A percentile compares a stretch with the other conserved stretches of the same genome.
Evolutionary conservation across 495 filamentous ascomycete genomes (phyloP).

Genomic region (Daldinia grandis): DNA sequence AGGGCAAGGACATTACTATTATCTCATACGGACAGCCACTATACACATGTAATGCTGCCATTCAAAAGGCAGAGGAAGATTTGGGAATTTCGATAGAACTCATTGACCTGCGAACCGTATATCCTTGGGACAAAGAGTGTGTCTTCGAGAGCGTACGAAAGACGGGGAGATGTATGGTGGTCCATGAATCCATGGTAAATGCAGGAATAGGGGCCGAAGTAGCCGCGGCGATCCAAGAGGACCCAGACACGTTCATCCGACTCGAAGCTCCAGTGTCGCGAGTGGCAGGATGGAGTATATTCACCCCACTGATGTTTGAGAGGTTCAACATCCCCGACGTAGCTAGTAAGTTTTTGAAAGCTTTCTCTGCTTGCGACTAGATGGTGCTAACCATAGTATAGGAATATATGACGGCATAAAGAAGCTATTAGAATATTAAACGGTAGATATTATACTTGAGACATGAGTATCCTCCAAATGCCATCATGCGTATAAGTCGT

Average conservation of each 20-base stretch:
- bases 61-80: constrained; percentile 81
- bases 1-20: constrained; percentile 84
- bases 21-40: constrained; percentile 92
- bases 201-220: constrained; percentile 94
- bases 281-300: constrained; percentile 91
- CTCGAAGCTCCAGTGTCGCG: constrained; percentile 93
- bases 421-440: constrained; percentile 55
- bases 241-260: constrained; percentile 77
- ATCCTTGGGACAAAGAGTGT: constrained; percentile 92
- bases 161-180: constrained; percentile 89
- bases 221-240: constrained; percentile 89
- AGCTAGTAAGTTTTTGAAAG: constrained; percentile 70
- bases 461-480: background rate
- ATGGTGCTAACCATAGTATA: constrained; percentile 43
- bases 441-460: background rate
- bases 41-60: constrained; percentile 84
- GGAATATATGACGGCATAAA: constrained; percentile 65
- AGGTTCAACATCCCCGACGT: constrained; percentile 91
- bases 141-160: constrained; percentile 86
- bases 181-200: constrained; percentile 96
- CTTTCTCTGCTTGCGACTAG: background rate
- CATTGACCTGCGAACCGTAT: constrained; percentile 90
- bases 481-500: background rate
- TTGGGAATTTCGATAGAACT: constrained; percentile 84
- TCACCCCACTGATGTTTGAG: constrained; percentile 84